A percentile compares a stretch with the other conserved stretches of the same genome.
Conservation (phyloP, 345 rosid genomes). For the Turritis glabra region DNA sequence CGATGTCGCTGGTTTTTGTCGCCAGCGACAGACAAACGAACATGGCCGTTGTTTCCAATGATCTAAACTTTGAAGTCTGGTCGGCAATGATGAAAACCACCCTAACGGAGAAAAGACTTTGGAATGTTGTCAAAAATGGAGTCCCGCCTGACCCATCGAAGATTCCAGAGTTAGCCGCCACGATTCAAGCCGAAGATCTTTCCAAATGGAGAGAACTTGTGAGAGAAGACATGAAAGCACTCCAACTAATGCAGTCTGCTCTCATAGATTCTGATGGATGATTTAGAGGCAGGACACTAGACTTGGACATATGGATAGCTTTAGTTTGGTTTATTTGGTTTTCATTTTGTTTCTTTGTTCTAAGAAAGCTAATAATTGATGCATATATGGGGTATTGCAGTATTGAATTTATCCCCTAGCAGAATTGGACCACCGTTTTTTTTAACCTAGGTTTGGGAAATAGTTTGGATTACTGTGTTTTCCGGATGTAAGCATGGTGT, state of each 20-base stretch:
- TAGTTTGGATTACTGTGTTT: background rate
- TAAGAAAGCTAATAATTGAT: background rate
- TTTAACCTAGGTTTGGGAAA: too few species aligned
- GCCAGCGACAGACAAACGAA: too few species aligned
- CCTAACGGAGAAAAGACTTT: conserved; percentile 1
- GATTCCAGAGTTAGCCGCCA: background rate
- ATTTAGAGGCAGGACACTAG: too few species aligned
- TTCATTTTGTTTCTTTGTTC: background rate
- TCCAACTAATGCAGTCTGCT: background rate
- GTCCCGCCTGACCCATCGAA: conserved; percentile 8
- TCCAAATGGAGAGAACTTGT: conserved; percentile 16
- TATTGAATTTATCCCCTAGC: too few species aligned
- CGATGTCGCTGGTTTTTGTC: too few species aligned
- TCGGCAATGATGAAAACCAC: background rate
- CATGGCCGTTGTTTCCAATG: too few species aligned
- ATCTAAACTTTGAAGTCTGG: background rate
- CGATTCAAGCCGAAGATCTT: background rate
- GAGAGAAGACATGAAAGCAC: conserved; percentile 13
- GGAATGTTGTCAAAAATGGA: conserved; percentile 17
- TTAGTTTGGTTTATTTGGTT: background rate
- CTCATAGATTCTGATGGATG: background rate
- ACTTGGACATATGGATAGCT: too few species aligned
- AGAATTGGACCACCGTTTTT: too few species aligned
- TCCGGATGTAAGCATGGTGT: background rate
- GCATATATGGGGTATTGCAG: background rate